Percentiles rank a stretch among this genome's conserved stretches.
phyloP scores from a whole-genome alignment of 768 basidiomycete genomes.

The Termitomyces eurrhizus region DNA sequence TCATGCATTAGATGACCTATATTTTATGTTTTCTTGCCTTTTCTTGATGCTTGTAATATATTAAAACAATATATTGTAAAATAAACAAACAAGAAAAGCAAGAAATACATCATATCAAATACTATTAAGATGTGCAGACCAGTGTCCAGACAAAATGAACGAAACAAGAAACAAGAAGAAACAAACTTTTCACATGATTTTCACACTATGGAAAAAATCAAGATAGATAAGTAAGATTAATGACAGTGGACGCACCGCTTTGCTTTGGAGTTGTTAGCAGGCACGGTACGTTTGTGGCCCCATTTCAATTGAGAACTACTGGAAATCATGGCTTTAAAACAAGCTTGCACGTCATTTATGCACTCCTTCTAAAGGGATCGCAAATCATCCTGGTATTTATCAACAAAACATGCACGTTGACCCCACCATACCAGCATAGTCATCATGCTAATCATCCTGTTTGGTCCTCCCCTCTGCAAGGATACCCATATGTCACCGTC shows the following conservation, averaged over 20 bases:
- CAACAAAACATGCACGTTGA: background rate
- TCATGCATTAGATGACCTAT: too few species aligned
- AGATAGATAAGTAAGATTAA: too few species aligned
- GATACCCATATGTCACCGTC: conserved; percentile 6
- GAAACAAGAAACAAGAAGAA: too few species aligned
- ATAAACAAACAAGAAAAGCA: too few species aligned
- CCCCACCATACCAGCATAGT: conserved; percentile 13
- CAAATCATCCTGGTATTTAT: conserved; percentile 2
- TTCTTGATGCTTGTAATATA: too few species aligned
- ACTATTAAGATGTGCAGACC: too few species aligned
- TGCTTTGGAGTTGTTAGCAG: background rate
- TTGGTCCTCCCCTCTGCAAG: conserved; percentile 8
- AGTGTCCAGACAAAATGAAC: too few species aligned
- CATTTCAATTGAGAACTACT: background rate
- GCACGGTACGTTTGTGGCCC: background rate
- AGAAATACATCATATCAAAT: too few species aligned
- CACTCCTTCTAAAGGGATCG: background rate
- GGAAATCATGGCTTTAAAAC: background rate
- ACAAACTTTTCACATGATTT: too few species aligned
- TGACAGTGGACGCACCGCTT: background rate
- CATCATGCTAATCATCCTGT: conserved; percentile 11
- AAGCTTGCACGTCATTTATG: background rate
- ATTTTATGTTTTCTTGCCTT: too few species aligned
- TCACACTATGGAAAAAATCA: too few species aligned
- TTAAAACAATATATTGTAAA: too few species aligned